Evolutionary conservation across 2,329 filamentous ascomycete species (phyloP).

Genomic region (Pseudocercospora eumusae): DNA sequence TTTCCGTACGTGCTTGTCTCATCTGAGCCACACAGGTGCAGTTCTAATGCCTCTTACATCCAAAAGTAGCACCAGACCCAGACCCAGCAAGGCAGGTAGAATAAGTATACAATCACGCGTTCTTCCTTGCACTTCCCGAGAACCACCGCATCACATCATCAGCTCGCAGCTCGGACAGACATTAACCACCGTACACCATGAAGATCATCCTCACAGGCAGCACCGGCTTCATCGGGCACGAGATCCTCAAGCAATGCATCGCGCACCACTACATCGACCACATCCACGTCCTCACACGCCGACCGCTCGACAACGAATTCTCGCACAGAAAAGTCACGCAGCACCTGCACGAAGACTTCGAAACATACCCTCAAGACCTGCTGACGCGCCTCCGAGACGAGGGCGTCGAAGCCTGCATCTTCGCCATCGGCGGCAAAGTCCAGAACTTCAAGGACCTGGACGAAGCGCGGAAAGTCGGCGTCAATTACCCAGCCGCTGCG

Average conservation of each 20-base stretch:
- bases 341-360: slow-evolving; percentile 53
- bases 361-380: slow-evolving; percentile 51
- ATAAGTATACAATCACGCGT: background rate
- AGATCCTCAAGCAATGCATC: slow-evolving; percentile 57
- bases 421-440: slow-evolving; percentile 40
- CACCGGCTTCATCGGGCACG: slow-evolving; percentile 60
- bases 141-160: background rate
- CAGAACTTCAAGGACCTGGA: slow-evolving; percentile 33
- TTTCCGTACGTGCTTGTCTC: background rate
- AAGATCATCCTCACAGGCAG: slow-evolving; percentile 61
- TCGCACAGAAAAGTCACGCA: slow-evolving; percentile 40
- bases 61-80: background rate
- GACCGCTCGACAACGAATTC: slow-evolving; percentile 35
- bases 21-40: background rate
- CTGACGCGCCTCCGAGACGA: slow-evolving; percentile 42
- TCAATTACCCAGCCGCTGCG: slow-evolving; percentile 37
- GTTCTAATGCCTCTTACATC: background rate
- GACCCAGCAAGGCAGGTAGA: slow-evolving; percentile 3
- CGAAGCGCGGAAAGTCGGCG: slow-evolving; percentile 37
- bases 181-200: slow-evolving; percentile 44
- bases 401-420: slow-evolving; percentile 51
- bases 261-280: slow-evolving; percentile 51
- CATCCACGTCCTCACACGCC: slow-evolving; percentile 40
- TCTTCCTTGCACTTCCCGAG: background rate
- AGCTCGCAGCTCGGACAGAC: slow-evolving; percentile 1